These are phyloP conservation scores for Trichoderma sp. DNA, from an alignment of 2,329 filamentous ascomycete genomes.

Conservation along the genomic window DNA sequence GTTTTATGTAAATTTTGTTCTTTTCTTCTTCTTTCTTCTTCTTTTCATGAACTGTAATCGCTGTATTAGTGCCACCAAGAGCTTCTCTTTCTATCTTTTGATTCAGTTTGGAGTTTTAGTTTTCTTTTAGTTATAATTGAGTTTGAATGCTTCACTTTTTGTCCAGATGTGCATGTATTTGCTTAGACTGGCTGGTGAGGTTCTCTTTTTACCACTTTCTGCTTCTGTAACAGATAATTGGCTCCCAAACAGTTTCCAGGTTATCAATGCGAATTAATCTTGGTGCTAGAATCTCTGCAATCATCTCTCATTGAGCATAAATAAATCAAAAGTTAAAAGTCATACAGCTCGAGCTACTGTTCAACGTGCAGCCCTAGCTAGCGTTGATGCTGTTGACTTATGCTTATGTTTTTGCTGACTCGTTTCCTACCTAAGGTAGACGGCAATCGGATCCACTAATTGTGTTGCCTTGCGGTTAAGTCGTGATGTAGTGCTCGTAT, in stretches of 20 bases:
- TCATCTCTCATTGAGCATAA: not conserved
- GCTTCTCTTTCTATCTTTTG: not conserved
- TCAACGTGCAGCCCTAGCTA: not conserved
- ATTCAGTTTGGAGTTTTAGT: not conserved
- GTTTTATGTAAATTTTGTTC: slow-evolving; percentile 19
- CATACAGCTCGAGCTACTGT: not conserved
- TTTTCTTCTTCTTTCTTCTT: not conserved
- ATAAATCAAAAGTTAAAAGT: not conserved
- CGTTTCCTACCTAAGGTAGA: not conserved
- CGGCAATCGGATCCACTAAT: not conserved
- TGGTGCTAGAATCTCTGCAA: not conserved
- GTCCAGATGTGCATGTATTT: not conserved
- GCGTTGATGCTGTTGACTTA: not conserved
- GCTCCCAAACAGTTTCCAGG: too few relatives aligned
- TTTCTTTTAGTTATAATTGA: not conserved
- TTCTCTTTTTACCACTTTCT: not conserved
- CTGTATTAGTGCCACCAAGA: slow-evolving; percentile 20
- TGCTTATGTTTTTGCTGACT: not conserved
- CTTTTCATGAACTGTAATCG: slow-evolving; percentile 14
- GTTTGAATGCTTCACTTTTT: not conserved
- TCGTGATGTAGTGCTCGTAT: not conserved
- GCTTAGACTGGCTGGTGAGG: not conserved
- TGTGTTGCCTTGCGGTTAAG: not conserved
- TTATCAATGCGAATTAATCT: not conserved
- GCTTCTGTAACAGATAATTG: not conserved